These are phyloP conservation scores for Nitzschia sp. DNA, from an alignment of 108 stramenopile genomes.

Conservation along the genomic window DNA sequence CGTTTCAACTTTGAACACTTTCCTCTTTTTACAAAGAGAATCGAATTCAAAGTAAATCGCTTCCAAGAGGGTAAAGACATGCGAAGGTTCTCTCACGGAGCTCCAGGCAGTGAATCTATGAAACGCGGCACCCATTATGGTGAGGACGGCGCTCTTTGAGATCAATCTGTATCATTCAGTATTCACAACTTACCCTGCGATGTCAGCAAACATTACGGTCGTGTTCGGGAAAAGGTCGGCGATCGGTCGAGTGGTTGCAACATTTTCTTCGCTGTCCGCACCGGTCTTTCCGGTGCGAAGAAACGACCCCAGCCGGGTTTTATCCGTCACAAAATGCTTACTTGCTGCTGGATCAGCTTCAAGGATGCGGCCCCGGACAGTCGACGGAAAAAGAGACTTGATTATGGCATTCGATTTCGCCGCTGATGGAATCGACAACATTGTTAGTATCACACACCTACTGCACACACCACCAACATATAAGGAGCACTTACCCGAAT, in stretches of 20 bases:
- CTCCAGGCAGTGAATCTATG: slow-evolving; percentile 23
- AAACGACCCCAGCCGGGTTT: not conserved
- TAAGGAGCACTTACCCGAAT: not conserved
- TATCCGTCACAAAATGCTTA: not conserved
- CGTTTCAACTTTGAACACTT: slow-evolving; percentile 3
- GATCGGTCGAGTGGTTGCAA: not conserved
- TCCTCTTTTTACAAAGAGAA: not conserved
- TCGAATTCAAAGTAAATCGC: slow-evolving; percentile 17
- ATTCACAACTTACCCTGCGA: no score
- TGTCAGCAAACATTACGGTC: not conserved
- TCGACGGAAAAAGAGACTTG: slow-evolving; percentile 21
- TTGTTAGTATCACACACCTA: no score
- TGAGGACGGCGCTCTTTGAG: no score
- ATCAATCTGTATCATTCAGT: no score
- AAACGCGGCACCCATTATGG: slow-evolving; percentile 1
- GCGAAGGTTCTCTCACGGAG: slow-evolving; percentile 6
- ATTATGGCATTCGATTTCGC: slow-evolving; percentile 13
- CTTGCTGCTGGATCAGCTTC: not conserved
- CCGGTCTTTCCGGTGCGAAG: not conserved
- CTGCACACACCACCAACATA: not conserved
- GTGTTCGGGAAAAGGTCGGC: slow-evolving; percentile 14
- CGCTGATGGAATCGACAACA: not conserved
- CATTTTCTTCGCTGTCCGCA: not conserved
- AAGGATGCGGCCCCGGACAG: slow-evolving; percentile 22
- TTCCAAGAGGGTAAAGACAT: slow-evolving; percentile 21